Conservation (phyloP, 306 rosid genomes). For the Hippophae gyantsensis region DNA sequence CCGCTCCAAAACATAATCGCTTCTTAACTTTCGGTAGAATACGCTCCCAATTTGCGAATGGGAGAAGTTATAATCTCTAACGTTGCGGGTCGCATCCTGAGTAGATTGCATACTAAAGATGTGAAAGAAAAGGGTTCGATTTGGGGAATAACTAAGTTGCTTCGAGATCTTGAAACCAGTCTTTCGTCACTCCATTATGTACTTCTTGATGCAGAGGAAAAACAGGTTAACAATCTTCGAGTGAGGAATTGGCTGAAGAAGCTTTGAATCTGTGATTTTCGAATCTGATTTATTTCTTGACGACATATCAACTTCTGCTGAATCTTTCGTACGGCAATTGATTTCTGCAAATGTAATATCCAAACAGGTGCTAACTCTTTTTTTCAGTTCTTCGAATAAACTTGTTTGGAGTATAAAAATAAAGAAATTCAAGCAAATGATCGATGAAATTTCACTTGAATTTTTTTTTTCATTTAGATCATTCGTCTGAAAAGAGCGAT, state of each 20-base stretch:
- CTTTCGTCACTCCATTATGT: neutral
- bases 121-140: too few relatives aligned
- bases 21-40: too few relatives aligned
- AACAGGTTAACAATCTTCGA: neutral
- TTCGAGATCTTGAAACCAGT: neutral
- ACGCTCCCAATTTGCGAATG: too few relatives aligned
- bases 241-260: neutral
- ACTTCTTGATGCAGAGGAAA: constrained; percentile 4
- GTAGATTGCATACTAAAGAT: too few relatives aligned
- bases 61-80: too few relatives aligned
- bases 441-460: neutral
- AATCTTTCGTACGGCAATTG: neutral
- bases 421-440: too few relatives aligned
- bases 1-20: too few relatives aligned
- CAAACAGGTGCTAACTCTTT: neutral
- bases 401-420: too few relatives aligned
- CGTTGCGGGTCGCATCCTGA: too few relatives aligned
- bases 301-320: neutral
- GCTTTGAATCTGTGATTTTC: neutral
- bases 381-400: too few relatives aligned
- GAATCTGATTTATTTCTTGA: neutral
- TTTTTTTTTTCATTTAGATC: neutral
- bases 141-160: too few relatives aligned
- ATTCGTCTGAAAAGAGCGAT: neutral
- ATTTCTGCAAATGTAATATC: neutral